Evolutionary conservation across 345 rosid species (phyloP).

Genomic region (Corymbia maculata): DNA sequence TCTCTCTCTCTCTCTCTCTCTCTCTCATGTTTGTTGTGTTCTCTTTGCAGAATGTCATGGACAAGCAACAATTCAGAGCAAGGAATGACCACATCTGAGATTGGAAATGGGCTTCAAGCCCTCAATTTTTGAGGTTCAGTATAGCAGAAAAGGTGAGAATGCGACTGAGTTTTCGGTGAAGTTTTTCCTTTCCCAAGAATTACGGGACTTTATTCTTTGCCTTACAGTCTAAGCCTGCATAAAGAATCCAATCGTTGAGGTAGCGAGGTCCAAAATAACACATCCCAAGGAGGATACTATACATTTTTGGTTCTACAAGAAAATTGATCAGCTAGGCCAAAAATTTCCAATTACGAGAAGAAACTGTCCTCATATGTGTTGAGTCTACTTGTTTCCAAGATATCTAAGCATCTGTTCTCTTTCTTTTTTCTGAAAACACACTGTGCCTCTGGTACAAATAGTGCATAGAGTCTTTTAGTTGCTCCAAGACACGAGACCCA

Average conservation of each 20-base stretch:
- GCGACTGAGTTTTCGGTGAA: not conserved
- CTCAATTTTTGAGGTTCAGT: not conserved
- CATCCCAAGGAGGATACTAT: not conserved
- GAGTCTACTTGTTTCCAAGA: not conserved
- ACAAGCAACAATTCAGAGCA: not conserved
- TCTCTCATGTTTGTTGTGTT: not conserved
- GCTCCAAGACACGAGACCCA: not conserved
- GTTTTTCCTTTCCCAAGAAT: not conserved
- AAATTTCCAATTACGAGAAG: not conserved
- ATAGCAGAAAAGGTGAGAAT: not conserved
- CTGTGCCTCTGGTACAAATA: not conserved
- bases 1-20: not conserved
- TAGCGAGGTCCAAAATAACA: not conserved
- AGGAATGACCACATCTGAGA: not conserved
- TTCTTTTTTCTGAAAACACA: not conserved
- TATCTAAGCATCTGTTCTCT: not conserved
- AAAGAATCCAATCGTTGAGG: not conserved
- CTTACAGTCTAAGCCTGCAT: not conserved
- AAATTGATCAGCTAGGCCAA: not conserved
- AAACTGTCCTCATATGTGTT: not conserved
- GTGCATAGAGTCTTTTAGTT: not conserved
- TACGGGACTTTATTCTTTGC: not conserved
- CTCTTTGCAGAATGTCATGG: not conserved
- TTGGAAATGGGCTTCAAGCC: not conserved
- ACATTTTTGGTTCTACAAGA: not conserved